Evolutionary conservation across 345 rosid genomes (phyloP).

Genomic region (Rhodomyrtus tomentosa): DNA sequence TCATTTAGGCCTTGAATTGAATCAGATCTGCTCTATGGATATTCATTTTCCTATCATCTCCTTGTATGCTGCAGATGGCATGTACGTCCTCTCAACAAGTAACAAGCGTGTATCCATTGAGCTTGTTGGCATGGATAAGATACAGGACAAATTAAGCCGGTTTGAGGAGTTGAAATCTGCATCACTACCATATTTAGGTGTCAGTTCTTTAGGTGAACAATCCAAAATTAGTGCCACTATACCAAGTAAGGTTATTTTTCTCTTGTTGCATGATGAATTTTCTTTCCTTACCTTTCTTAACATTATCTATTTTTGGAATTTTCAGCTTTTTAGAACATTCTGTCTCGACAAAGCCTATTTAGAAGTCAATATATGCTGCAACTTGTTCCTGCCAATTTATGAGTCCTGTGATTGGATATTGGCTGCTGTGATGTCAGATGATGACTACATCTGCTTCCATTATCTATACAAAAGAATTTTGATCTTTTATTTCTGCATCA

Average conservation of each 20-base stretch:
- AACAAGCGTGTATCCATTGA: slow-evolving; percentile 67
- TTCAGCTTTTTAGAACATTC: neutral
- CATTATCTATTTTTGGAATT: neutral
- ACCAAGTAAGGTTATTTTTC: slow-evolving; percentile 43
- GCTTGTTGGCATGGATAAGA: slow-evolving; percentile 70
- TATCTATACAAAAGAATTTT: neutral
- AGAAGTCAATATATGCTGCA: neutral
- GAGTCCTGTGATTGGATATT: neutral
- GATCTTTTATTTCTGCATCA: neutral
- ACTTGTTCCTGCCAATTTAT: neutral
- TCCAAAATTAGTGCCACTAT: slow-evolving; percentile 26
- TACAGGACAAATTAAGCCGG: slow-evolving; percentile 64
- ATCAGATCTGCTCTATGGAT: neutral
- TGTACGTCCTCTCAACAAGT: slow-evolving; percentile 82
- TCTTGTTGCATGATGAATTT: neutral
- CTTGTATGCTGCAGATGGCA: slow-evolving; percentile 48
- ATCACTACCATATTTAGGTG: slow-evolving; percentile 65
- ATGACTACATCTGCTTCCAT: neutral
- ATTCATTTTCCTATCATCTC: neutral
- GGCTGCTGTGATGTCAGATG: neutral
- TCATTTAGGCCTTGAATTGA: neutral
- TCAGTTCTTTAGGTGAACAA: slow-evolving; percentile 54
- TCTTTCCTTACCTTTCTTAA: neutral
- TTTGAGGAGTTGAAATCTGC: slow-evolving; percentile 67
- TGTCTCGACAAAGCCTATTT: neutral